These are phyloP conservation scores for Thoreauomyces humboldtii DNA, from an alignment of 192 early-diverging fungal species.

Conservation along the genomic window DNA sequence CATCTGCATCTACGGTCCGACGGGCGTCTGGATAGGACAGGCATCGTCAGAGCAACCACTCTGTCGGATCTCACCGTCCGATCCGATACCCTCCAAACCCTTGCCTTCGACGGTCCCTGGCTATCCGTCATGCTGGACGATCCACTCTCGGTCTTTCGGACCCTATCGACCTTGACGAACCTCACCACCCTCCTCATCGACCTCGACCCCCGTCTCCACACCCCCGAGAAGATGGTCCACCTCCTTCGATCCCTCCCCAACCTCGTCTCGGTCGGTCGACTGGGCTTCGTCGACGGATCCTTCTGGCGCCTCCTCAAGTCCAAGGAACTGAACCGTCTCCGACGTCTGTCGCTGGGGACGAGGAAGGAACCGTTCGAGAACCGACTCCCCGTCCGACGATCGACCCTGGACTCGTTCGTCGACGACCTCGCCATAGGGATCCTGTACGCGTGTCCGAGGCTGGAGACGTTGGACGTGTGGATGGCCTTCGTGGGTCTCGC, in stretches of 20 bases:
- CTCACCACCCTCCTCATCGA: not conserved
- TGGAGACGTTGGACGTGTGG: not conserved
- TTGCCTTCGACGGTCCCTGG: conserved; percentile 6
- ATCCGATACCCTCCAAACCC: not conserved
- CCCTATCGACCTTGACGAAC: not conserved
- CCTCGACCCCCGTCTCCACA: conserved; percentile 6
- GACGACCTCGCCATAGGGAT: not conserved
- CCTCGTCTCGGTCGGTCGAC: conserved; percentile 4
- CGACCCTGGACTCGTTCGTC: not conserved
- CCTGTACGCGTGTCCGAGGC: not conserved
- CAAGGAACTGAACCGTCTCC: not conserved
- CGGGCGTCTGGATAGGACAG: not conserved
- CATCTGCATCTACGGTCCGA: not conserved
- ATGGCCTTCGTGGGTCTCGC: not conserved
- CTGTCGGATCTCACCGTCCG: not conserved
- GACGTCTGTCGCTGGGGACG: not conserved
- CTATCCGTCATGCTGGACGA: not conserved
- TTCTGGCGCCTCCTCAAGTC: not conserved
- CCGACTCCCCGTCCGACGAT: not conserved
- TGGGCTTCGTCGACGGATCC: conserved; percentile 1
- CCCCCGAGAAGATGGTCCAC: not conserved
- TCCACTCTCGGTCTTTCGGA: not conserved
- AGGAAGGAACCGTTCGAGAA: not conserved
- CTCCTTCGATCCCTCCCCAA: not conserved
- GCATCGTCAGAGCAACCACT: not conserved